Percentiles rank a stretch among this genome's conserved stretches.
Conservation (phyloP, 83 land plant genomes). For the Larix sibirica region DNA sequence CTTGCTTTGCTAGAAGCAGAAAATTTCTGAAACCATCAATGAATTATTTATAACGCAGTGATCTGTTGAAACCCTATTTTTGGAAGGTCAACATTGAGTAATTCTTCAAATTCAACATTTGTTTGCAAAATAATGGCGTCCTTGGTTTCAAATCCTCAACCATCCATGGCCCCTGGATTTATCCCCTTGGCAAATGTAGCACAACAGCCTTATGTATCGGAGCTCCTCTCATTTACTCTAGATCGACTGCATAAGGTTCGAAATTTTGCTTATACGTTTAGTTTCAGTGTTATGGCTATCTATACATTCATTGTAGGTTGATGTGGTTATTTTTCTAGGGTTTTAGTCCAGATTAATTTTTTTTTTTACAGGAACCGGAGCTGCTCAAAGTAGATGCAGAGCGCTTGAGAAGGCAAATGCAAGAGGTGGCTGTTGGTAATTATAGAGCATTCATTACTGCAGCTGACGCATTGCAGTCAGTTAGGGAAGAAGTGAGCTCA, state of each 20-base stretch:
- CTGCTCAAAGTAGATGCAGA: conserved; percentile 94
- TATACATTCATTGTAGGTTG: too few species aligned
- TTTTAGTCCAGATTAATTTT: background rate
- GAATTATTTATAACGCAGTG: too few species aligned
- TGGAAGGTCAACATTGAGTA: too few species aligned
- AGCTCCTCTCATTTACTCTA: conserved; percentile 90
- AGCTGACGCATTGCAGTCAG: conserved; percentile 80
- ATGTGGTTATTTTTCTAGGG: background rate
- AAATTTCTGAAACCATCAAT: too few species aligned
- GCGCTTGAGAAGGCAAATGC: conserved; percentile 90
- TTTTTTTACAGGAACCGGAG: conserved; percentile 84
- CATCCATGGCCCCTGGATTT: conserved; percentile 5
- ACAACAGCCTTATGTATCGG: conserved; percentile 92
- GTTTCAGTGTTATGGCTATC: too few species aligned
- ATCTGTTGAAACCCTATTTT: too few species aligned
- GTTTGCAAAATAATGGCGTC: too few species aligned
- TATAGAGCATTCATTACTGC: conserved; percentile 92
- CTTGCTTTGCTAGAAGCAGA: too few species aligned
- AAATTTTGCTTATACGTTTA: background rate
- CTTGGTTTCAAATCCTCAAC: background rate
- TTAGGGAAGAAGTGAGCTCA: conserved; percentile 70
- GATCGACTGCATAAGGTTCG: conserved; percentile 93
- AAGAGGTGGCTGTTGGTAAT: conserved; percentile 94
- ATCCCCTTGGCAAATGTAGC: conserved; percentile 68
- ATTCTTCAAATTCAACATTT: too few species aligned